Base-by-base conservation (phyloP, 495 filamentous ascomycete species). In the Bathelium albidoporum region DNA sequence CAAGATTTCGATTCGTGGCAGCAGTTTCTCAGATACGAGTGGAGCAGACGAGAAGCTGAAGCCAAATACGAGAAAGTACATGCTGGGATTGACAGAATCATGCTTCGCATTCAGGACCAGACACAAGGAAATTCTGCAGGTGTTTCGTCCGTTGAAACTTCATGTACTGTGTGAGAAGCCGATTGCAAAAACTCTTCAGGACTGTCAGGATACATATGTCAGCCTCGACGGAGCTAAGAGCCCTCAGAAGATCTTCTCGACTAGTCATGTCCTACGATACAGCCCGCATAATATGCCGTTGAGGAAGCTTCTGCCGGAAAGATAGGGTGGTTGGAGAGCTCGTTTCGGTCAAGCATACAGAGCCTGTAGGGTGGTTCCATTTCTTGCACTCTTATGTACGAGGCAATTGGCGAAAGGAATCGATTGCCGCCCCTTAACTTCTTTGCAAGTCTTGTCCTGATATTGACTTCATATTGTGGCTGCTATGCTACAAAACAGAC, bases 141-240 rank as follows among this genome's bases (percentile, higher is more conserved):
- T 80, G 0, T 77, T 95, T 32, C 84, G 86, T 1, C 80, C 81
- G 1, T 77, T 95, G 0, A 77, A 81, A 5, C 73, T 94, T 31
- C 91, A 96, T 72, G 84, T 97, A 61, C 87, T 97, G 76, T 94
- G 91, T 77, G 94, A 98, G 78, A 98, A 98, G 73, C 94, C 94
- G 0, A 77, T 98, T n/a, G 89, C 90, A 1, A 88, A 88, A 1
- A 89, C 80, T 0, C 77, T 97, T 16, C 66, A 78, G 31, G 89
- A 92, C 60, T 95, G 90, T 72, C 73, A 92, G 7, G 73, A 74
- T 14, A 89, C 95, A 59, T 58, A 67, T 26, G 20, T 24, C 41
- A 41, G 36, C 36, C 36, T 41, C 16, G 36, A 16, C 16, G 36
- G 36, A 41, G 36, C 36, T 16, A 41, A 41, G 36, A 41, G 36